phyloP scores from a whole-genome alignment of 2,329 filamentous ascomycete species.

The Cordyceps tenuipes region DNA sequence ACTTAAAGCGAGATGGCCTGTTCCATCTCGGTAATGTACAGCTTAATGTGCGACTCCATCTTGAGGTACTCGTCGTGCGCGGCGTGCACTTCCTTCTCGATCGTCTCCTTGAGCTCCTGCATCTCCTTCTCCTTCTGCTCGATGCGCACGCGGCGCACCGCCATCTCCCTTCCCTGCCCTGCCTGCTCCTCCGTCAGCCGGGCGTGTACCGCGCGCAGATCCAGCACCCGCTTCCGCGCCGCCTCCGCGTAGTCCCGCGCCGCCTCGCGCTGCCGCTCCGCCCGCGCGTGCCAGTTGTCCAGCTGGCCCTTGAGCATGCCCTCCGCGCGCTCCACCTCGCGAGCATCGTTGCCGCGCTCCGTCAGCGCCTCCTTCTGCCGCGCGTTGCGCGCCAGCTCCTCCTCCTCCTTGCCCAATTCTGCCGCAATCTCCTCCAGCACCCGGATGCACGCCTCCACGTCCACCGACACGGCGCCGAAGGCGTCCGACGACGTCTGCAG shows the following conservation, averaged over 20 bases:
- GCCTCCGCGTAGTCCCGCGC: conserved; percentile 73
- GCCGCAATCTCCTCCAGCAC: conserved; percentile 76
- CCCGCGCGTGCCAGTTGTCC: conserved; percentile 76
- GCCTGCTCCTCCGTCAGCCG: conserved; percentile 75
- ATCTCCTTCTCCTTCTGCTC: conserved; percentile 99
- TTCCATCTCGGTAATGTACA: conserved; percentile 99
- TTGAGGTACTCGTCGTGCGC: conserved; percentile 94
- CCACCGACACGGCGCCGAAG: conserved; percentile 73
- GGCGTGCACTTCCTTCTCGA: conserved; percentile 85
- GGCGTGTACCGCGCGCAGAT: conserved; percentile 70
- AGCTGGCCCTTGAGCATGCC: conserved; percentile 75
- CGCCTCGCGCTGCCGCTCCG: conserved; percentile 71
- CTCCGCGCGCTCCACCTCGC: conserved; percentile 86
- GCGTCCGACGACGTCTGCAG: conserved; percentile 88
- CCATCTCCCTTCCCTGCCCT: conserved; percentile 86
- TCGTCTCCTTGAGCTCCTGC: conserved; percentile 94
- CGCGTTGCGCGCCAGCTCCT: conserved; percentile 71
- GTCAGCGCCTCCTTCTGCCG: conserved; percentile 80
- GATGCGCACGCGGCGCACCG: conserved; percentile 83
- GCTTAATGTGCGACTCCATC: conserved; percentile 92
- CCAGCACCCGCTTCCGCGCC: conserved; percentile 84
- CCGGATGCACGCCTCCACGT: conserved; percentile 82
- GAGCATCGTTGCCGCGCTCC: conserved; percentile 79
- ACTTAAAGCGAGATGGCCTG: conserved; percentile 53
- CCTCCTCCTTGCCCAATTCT: conserved; percentile 87